Percentiles rank a stretch among this genome's conserved stretches.
phyloP scores from a whole-genome alignment of 768 basidiomycete genomes.

The Pleurotus citrinopileatus region DNA sequence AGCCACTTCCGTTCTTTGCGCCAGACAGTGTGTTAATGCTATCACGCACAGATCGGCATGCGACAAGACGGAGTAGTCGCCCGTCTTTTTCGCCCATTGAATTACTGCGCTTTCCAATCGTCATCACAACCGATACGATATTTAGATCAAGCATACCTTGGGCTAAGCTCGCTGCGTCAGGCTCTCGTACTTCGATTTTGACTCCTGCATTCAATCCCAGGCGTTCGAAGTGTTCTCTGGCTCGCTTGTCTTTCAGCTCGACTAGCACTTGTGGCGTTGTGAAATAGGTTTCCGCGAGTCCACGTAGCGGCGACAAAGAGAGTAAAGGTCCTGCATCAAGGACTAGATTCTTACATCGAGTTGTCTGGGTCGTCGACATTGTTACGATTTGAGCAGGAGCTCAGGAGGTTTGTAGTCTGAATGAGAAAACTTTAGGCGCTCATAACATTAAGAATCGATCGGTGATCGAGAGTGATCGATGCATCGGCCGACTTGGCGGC shows the following conservation, averaged over 20 bases:
- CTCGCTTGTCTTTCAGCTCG: constrained; percentile 87
- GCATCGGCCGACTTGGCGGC: constrained; percentile 1
- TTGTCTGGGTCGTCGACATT: constrained; percentile 19
- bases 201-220: constrained; percentile 77
- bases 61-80: constrained; percentile 92
- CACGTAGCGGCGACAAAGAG: constrained; percentile 85
- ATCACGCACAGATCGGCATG: constrained; percentile 88
- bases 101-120: constrained; percentile 55
- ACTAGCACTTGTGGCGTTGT: constrained; percentile 89
- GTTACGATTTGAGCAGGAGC: background rate
- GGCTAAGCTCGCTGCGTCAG: constrained; percentile 66
- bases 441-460: background rate
- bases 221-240: constrained; percentile 81
- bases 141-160: constrained; percentile 42
- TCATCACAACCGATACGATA: background rate
- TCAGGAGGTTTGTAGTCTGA: constrained; percentile 12
- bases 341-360: constrained; percentile 74
- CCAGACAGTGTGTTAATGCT: constrained; percentile 81
- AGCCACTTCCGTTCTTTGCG: constrained; percentile 42
- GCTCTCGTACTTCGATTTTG: constrained; percentile 64
- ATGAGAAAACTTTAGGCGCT: constrained; percentile 1
- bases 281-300: constrained; percentile 79
- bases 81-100: constrained; percentile 91
- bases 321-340: constrained; percentile 94
- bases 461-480: background rate